Evolutionary conservation across 345 rosid species (phyloP), one percentile per base, ranked within the genome.

Genomic region (Rhodamnia argentea): DNA sequence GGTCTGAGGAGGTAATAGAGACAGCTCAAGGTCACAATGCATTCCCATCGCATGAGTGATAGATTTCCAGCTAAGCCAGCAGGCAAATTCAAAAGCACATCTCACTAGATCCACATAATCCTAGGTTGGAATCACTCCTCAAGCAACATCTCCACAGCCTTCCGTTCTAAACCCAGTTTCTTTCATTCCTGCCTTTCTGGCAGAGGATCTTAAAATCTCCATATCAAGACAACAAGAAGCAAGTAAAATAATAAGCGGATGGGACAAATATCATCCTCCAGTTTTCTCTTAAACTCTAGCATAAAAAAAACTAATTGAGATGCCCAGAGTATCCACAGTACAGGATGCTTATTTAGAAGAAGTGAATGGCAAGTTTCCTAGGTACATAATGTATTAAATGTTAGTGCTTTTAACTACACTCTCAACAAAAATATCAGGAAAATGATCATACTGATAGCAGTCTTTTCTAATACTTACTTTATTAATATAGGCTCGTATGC

Each of bases 401-500:
- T 16, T 70, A 32, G 78, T 64, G 22, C 78, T 70, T 70, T 70
- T 18, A 64, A 70, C 78, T 32, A 70, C 78, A 70, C 24, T 32
- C 78, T 70, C 64, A 26, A 52, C 58, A 55, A 52, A 52, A 58
- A 29, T 47, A 70, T 60, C 58, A 5, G 32, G 85, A 27, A 20
- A 11, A 16, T 51, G 23, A 22, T 54, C 22, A 76, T 42, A 70
- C 26, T 2, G 23, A 59, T 82, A 37, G 26, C 40, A 52, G 9
- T 40, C 85, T 64, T 78, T 89, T 74, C 10, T 37, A 13, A 3
- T 78, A 86, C 94, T 93, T 89, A 94, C 97, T 94, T 93, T 83
- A 96, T 96, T 52, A 89, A 27, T 56, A 92, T 56, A 56, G 98
- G 98, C 85, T 97, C 98, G 84, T 95, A 91, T 37, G 94, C 95